phyloP scores from a whole-genome alignment of 1,139 yeast genomes.

The Magnusiomyces paraingens region DNA sequence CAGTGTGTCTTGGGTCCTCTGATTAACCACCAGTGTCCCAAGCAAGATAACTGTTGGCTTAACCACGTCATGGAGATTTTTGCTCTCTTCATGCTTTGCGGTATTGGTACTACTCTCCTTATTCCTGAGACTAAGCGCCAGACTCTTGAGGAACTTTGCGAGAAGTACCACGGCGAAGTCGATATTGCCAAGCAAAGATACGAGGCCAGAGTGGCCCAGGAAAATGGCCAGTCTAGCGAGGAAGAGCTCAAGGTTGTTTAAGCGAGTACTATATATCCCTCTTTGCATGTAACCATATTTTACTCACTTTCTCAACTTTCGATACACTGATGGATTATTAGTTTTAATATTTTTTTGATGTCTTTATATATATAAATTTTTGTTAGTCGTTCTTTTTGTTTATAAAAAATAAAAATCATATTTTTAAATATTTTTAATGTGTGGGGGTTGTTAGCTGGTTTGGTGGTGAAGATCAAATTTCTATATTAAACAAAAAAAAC shows the following conservation, averaged over 20 bases:
- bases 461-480: too few relatives aligned
- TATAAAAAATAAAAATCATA: neutral
- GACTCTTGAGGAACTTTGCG: constrained; percentile 76
- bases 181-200: constrained; percentile 39
- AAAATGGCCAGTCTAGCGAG: neutral
- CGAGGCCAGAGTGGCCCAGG: constrained; percentile 2
- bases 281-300: too few relatives aligned
- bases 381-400: neutral
- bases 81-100: constrained; percentile 82
- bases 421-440: too few relatives aligned
- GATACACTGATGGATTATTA: neutral
- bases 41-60: constrained; percentile 63
- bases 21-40: constrained; percentile 65
- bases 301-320: too few relatives aligned
- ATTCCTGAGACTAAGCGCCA: constrained; percentile 87
- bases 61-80: constrained; percentile 90
- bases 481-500: neutral
- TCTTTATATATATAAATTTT: neutral
- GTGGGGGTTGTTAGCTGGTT: too few relatives aligned
- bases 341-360: neutral
- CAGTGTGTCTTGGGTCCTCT: constrained; percentile 58
- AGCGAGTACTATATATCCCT: too few relatives aligned
- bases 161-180: constrained; percentile 71
- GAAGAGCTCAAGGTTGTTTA: too few relatives aligned
- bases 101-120: constrained; percentile 56